Conservation (phyloP, 1,139 yeast genomes). For the Sugiyamaella castrensis region DNA sequence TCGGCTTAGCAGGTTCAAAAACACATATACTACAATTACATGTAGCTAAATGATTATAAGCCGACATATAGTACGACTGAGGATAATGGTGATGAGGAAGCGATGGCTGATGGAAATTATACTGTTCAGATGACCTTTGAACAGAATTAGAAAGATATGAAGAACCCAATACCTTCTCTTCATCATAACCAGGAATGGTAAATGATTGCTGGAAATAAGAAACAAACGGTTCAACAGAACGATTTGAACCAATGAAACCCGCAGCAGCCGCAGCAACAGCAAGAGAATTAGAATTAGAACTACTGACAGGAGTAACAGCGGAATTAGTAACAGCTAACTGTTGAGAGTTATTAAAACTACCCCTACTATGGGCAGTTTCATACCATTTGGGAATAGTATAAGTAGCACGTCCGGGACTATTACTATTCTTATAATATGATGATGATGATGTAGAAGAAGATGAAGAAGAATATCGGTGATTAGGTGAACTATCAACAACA, state of each 20-base stretch:
- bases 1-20: slow-evolving; percentile 18
- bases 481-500: slow-evolving; percentile 1
- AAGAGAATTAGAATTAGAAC: slow-evolving; percentile 1
- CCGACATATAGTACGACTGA: slow-evolving; percentile 23
- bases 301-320: too few species aligned
- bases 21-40: slow-evolving; percentile 25
- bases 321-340: too few species aligned
- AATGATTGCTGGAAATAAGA: slow-evolving; percentile 26
- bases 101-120: neutral
- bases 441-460: slow-evolving; percentile 5
- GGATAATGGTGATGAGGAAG: slow-evolving; percentile 10
- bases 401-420: slow-evolving; percentile 11
- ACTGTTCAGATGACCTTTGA: neutral
- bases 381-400: slow-evolving; percentile 30
- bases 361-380: slow-evolving; percentile 21
- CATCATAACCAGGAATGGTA: slow-evolving; percentile 16
- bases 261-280: slow-evolving; percentile 5
- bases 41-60: slow-evolving; percentile 23
- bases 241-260: neutral
- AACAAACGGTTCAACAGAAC: slow-evolving; percentile 9
- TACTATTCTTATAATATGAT: slow-evolving; percentile 1
- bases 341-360: slow-evolving; percentile 6
- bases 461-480: neutral
- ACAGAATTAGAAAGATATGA: neutral
- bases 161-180: slow-evolving; percentile 13